phyloP scores from a whole-genome alignment of 805 yeast genomes.

The Candida dajiaensis region DNA sequence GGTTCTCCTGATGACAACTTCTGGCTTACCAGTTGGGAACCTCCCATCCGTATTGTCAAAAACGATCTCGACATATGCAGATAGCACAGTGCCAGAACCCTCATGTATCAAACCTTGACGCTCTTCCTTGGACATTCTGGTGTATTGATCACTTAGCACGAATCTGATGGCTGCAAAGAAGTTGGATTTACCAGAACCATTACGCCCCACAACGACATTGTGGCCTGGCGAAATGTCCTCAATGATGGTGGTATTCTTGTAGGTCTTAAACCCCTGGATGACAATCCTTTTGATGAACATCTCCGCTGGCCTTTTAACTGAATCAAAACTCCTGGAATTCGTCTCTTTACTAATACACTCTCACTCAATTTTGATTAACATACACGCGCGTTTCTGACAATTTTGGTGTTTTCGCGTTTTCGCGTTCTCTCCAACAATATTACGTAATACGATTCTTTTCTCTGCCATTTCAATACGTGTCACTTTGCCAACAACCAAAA shows the following conservation, averaged over 20 bases:
- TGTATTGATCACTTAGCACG: constrained; percentile 85
- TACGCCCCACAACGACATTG: constrained; percentile 85
- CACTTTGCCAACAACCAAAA: constrained; percentile 3
- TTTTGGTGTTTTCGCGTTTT: constrained; percentile 6
- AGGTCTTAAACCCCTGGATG: constrained; percentile 92
- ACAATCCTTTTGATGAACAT: constrained; percentile 49
- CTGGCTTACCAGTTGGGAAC: constrained; percentile 50
- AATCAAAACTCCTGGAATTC: not conserved
- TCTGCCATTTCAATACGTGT: not conserved
- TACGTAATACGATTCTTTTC: not conserved
- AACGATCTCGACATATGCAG: constrained; percentile 86
- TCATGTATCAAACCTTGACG: constrained; percentile 85
- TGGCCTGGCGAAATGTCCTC: constrained; percentile 74
- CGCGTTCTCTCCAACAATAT: constrained; percentile 5
- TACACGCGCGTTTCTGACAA: not conserved
- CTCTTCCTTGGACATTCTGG: constrained; percentile 78
- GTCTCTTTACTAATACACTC: not conserved
- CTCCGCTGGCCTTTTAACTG: not conserved
- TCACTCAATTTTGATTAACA: not conserved
- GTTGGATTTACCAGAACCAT: constrained; percentile 96
- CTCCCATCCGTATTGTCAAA: constrained; percentile 78
- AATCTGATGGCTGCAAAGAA: constrained; percentile 93
- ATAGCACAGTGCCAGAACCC: constrained; percentile 84
- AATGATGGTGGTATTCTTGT: constrained; percentile 73
- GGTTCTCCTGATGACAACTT: constrained; percentile 75